A percentile compares a stretch with the other conserved stretches of the same genome.
Conservation (phyloP, 2,329 filamentous ascomycete genomes). For the Penicillium sclerotigenum region DNA sequence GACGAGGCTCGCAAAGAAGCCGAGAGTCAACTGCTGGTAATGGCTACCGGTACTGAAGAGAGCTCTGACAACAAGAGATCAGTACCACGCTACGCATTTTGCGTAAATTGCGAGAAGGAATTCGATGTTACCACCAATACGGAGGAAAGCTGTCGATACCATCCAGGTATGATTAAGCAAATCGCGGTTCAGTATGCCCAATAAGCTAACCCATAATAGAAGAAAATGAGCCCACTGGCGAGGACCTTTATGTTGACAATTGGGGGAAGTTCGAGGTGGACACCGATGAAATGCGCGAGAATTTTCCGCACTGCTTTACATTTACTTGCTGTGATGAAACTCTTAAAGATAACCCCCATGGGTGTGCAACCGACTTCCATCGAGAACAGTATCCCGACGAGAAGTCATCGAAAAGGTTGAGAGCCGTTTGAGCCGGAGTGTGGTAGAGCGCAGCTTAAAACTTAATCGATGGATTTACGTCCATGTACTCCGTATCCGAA, state of each 20-base stretch:
- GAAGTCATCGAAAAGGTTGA: neutral
- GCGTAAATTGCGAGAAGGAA: neutral
- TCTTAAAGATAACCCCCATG: neutral
- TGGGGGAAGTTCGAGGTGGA: neutral
- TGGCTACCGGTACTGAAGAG: neutral
- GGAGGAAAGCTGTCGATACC: neutral
- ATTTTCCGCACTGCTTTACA: neutral
- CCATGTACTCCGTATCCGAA: neutral
- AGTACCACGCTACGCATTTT: neutral
- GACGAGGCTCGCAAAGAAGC: neutral
- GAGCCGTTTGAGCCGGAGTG: neutral
- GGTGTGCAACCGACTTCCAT: neutral
- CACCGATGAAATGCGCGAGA: neutral
- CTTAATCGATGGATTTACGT: too few species aligned
- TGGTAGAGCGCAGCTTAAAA: neutral
- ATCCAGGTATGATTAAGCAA: neutral
- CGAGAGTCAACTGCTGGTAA: neutral
- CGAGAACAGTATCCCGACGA: neutral
- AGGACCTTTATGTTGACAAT: neutral
- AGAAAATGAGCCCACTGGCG: neutral
- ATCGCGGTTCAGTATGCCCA: neutral
- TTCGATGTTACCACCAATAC: neutral
- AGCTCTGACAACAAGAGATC: neutral
- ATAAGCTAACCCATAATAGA: neutral
- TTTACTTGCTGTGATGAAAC: neutral